Base-by-base conservation (phyloP, 2,329 filamentous ascomycete species). In the Fusarium robinianum region DNA sequence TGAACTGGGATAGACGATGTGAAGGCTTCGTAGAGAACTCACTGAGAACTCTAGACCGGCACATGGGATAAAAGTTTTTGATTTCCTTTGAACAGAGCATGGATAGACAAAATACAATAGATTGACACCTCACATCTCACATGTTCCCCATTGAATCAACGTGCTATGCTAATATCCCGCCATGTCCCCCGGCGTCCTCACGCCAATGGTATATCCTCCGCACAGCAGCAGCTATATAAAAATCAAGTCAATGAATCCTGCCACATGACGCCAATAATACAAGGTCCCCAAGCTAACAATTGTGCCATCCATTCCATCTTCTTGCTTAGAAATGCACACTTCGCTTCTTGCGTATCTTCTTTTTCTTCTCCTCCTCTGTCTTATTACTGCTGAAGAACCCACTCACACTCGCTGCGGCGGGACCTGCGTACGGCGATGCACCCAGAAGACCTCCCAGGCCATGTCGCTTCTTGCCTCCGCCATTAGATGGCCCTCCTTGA, bases 331-430 rank as follows among this genome's bases (percentile, higher is more conserved):
- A 75, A 53, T 75, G 70, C 43, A 69, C 64, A 41, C 74, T 77
- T 42, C 72, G 67, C 67, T 76, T 77, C 67, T 77, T 77, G 43
- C 69, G 67, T 35, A 69, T 53, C 63, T 72, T 70, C 59, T 71
- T 71, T 71, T 12, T 65, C 63, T 53, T 70, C 56, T 54, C 66
- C 61, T 67, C 66, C 53, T 73, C 60, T 47, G 68, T 68, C 46
- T 43, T 61, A 43, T 50, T 62, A 45, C 53, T 46, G 6, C 69
- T 51, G 59, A 72, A 70, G 63, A 76, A 77, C 34, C 67, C 72
- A 53, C 67, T 77, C 53, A 68, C 72, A 36, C 66, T 77, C 33
- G 72, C 70, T 26, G 70, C 70, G n/a, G 69, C 67, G 43, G 66
- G 66, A 9, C 65, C 70, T 48, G 63, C 66, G 46, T 69, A 67